Percentiles rank a stretch among this genome's conserved stretches.
Evolutionary conservation across 257 asterid genomes (phyloP).

Genomic region (Nicotiana sylvestris): DNA sequence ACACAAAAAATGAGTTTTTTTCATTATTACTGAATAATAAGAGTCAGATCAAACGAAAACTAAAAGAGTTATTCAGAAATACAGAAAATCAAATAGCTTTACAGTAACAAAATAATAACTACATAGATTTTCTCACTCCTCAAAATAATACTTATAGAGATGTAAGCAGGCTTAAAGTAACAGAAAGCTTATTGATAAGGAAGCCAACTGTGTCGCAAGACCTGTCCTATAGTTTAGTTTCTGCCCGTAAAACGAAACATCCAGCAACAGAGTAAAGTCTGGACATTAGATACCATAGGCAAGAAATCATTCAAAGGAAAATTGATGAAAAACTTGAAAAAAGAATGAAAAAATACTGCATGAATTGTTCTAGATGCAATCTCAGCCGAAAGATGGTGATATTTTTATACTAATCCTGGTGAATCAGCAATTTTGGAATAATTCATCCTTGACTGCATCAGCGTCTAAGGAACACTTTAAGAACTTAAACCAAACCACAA

Average conservation of each 20-base stretch:
- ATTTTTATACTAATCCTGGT: not conserved
- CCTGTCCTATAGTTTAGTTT: conserved; percentile 37
- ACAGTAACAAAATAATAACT: too few species aligned
- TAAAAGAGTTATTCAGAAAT: not conserved
- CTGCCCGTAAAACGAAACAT: conserved; percentile 50
- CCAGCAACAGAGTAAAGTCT: conserved; percentile 34
- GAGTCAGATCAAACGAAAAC: not conserved
- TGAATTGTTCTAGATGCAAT: not conserved
- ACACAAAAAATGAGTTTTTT: too few species aligned
- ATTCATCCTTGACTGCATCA: not conserved
- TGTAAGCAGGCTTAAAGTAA: conserved; percentile 32
- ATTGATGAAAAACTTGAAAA: not conserved
- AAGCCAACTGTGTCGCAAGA: conserved; percentile 63
- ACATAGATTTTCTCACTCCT: not conserved
- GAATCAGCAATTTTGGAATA: not conserved
- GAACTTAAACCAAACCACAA: not conserved
- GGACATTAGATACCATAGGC: conserved; percentile 55
- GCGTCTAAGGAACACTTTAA: not conserved
- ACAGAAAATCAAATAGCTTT: too few species aligned
- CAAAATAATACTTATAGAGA: not conserved
- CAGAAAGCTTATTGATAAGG: conserved; percentile 26
- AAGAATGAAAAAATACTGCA: not conserved
- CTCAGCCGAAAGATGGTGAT: not conserved
- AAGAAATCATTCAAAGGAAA: not conserved
- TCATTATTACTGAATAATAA: too few species aligned